Conservation (phyloP, 2,329 filamentous ascomycete species). For the Diaporthe destruens region DNA sequence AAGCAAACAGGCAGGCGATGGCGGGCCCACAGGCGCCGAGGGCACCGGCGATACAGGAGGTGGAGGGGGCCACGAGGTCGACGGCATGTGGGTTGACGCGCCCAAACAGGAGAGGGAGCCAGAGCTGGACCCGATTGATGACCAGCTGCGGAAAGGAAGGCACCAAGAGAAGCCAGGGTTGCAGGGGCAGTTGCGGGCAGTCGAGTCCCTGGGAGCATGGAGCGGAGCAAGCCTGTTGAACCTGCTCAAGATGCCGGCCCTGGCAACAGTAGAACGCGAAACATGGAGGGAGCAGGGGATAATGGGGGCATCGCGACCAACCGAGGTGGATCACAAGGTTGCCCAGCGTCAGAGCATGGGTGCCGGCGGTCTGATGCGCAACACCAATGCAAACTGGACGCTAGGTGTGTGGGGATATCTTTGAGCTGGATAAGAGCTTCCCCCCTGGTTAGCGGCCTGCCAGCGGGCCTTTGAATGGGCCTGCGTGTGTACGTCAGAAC, state of each 20-base stretch:
- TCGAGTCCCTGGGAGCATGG: conserved; percentile 81
- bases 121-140: conserved; percentile 69
- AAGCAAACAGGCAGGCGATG: conserved; percentile 45
- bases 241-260: conserved; percentile 75
- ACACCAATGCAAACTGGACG: conserved; percentile 67
- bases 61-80: conserved; percentile 49
- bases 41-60: conserved; percentile 44
- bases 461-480: too few relatives aligned
- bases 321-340: conserved; percentile 69
- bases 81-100: conserved; percentile 55
- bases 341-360: conserved; percentile 76
- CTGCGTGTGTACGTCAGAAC: neutral
- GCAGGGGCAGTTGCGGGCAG: conserved; percentile 72
- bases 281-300: conserved; percentile 77
- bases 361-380: conserved; percentile 62
- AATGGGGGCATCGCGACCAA: conserved; percentile 69
- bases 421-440: neutral
- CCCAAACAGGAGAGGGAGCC: conserved; percentile 56
- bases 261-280: conserved; percentile 79
- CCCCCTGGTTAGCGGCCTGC: neutral
- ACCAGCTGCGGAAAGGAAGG: conserved; percentile 63
- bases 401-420: conserved; percentile 69
- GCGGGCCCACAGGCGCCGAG: conserved; percentile 43
- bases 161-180: conserved; percentile 55
- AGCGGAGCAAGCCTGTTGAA: conserved; percentile 78